phyloP scores from a whole-genome alignment of 768 basidiomycete species.

The Lactifluus rugatus region DNA sequence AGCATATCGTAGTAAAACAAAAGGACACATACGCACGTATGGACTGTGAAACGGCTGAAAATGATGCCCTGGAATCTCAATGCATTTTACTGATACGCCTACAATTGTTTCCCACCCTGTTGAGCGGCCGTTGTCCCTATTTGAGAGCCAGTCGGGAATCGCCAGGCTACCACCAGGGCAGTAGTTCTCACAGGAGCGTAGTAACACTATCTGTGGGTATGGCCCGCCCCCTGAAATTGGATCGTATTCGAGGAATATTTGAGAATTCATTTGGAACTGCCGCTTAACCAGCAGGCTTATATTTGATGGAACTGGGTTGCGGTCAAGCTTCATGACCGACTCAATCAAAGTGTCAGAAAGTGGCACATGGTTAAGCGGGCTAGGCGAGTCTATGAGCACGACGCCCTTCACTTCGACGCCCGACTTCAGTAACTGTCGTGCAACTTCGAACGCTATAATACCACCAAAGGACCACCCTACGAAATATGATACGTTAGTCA shows the following conservation, averaged over 20 bases:
- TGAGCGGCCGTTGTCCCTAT: constrained; percentile 30
- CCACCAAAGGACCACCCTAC: constrained; percentile 77
- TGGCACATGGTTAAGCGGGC: constrained; percentile 41
- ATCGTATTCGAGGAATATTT: constrained; percentile 39
- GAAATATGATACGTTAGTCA: background rate
- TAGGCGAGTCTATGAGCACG: constrained; percentile 58
- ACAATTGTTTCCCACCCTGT: constrained; percentile 42
- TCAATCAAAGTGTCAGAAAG: constrained; percentile 46
- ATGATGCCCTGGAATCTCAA: constrained; percentile 59
- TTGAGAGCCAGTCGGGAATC: constrained; percentile 44
- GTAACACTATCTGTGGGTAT: constrained; percentile 35
- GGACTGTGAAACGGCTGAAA: constrained; percentile 44
- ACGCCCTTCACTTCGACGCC: constrained; percentile 45
- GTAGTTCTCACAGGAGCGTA: constrained; percentile 46
- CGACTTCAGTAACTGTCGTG: constrained; percentile 37
- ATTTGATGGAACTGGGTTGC: constrained; percentile 24
- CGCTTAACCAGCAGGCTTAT: constrained; percentile 31
- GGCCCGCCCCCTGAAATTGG: constrained; percentile 25
- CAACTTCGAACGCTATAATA: constrained; percentile 57
- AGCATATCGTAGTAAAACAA: background rate
- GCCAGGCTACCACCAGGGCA: constrained; percentile 25
- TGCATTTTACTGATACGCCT: constrained; percentile 30
- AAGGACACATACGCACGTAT: constrained; percentile 34
- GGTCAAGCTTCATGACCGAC: constrained; percentile 30
- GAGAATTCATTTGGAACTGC: constrained; percentile 43